A percentile compares a stretch with the other conserved stretches of the same genome.
These are phyloP conservation scores for Saturnispora hagleri DNA, from an alignment of 805 yeast genomes.

Conservation along the genomic window DNA sequence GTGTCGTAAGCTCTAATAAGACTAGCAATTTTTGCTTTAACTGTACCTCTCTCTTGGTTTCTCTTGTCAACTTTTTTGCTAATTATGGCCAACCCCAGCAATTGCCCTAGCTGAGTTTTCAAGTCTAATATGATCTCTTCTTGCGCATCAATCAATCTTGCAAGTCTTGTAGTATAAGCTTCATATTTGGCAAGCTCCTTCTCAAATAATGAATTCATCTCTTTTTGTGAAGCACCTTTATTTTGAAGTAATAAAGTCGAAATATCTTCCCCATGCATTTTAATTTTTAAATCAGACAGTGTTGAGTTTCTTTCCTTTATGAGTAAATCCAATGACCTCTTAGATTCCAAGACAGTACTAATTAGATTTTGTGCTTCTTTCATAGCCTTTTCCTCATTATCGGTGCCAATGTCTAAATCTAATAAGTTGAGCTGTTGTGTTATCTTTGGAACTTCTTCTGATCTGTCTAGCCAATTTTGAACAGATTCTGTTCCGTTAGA, in stretches of 20 bases:
- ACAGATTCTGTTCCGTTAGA: conserved; percentile 36
- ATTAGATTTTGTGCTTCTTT: conserved; percentile 31
- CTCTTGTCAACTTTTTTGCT: conserved; percentile 36
- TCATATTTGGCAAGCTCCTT: conserved; percentile 71
- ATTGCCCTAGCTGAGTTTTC: conserved; percentile 35
- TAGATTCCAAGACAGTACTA: conserved; percentile 42
- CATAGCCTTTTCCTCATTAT: conserved; percentile 12
- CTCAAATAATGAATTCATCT: conserved; percentile 43
- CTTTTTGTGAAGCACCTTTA: conserved; percentile 38
- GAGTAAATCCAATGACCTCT: conserved; percentile 53
- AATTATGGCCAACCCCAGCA: conserved; percentile 38
- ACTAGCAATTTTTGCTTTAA: conserved; percentile 30
- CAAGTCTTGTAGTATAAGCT: conserved; percentile 57
- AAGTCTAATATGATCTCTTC: conserved; percentile 35
- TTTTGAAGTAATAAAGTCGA: conserved; percentile 65
- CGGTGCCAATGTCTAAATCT: conserved; percentile 51
- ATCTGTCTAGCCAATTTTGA: conserved; percentile 23
- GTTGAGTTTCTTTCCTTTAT: conserved; percentile 55
- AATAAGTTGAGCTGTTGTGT: conserved; percentile 36
- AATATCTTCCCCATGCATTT: conserved; percentile 76
- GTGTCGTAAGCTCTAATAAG: conserved; percentile 41
- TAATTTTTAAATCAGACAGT: conserved; percentile 55
- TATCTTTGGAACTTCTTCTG: neutral
- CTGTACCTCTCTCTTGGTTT: conserved; percentile 31
- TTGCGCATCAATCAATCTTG: conserved; percentile 61